phyloP scores from a whole-genome alignment of 495 filamentous ascomycete species.

The Podospora comata region DNA sequence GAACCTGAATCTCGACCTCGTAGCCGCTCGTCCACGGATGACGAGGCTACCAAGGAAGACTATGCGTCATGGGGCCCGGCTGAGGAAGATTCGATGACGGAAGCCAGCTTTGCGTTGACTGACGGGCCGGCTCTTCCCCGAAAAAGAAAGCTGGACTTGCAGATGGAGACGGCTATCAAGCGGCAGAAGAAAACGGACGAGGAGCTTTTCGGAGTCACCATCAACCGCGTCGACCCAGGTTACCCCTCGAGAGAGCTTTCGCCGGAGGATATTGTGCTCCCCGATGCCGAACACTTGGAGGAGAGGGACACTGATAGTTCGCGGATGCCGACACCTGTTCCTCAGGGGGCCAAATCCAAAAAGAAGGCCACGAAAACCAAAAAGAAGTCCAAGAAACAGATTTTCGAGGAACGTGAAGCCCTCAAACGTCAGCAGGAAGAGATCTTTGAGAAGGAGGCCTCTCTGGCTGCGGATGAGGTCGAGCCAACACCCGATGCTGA shows the following conservation, averaged over 20 bases:
- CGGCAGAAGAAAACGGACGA: conserved; percentile 72
- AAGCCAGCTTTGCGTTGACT: conserved; percentile 48
- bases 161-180: conserved; percentile 62
- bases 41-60: conserved; percentile 64
- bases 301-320: conserved; percentile 41
- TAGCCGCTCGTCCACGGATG: conserved; percentile 70
- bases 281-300: conserved; percentile 35
- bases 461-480: conserved; percentile 30
- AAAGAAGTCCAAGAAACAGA: conserved; percentile 71
- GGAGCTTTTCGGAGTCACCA: conserved; percentile 65
- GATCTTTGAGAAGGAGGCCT: conserved; percentile 38
- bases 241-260: conserved; percentile 37
- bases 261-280: conserved; percentile 40
- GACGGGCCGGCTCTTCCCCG: conserved; percentile 47
- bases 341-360: conserved; percentile 33
- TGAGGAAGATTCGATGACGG: conserved; percentile 57
- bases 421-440: conserved; percentile 50
- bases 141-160: conserved; percentile 67
- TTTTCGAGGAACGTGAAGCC: conserved; percentile 66
- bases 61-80: conserved; percentile 42
- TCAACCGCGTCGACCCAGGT: conserved; percentile 50
- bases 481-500: conserved; percentile 21
- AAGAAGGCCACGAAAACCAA: conserved; percentile 53
- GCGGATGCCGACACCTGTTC: conserved; percentile 43
- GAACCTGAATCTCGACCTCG: conserved; percentile 77